phyloP scores from a whole-genome alignment of 2,329 filamentous ascomycete species.

The Trichophyton benhamiae region DNA sequence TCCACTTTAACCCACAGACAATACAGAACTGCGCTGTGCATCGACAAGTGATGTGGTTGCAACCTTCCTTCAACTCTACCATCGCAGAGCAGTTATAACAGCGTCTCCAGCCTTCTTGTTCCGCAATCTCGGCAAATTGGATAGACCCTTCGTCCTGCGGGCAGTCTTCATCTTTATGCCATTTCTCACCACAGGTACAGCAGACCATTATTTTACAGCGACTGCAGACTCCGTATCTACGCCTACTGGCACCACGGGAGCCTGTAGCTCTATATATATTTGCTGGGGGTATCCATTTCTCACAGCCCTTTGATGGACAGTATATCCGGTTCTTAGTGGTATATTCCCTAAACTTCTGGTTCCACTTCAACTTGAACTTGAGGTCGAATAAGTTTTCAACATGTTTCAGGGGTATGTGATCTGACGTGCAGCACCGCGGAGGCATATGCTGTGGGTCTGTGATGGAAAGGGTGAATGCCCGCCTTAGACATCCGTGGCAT shows the following conservation, averaged over 20 bases:
- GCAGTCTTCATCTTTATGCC: slow-evolving; percentile 59
- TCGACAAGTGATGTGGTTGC: slow-evolving; percentile 78
- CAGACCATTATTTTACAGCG: slow-evolving; percentile 66
- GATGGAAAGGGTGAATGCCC: slow-evolving; percentile 62
- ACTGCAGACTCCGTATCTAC: slow-evolving; percentile 57
- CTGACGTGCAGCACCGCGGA: slow-evolving; percentile 62
- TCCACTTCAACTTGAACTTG: slow-evolving; percentile 68
- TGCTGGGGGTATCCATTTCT: slow-evolving; percentile 65
- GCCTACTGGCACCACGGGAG: slow-evolving; percentile 37
- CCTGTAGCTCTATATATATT: slow-evolving; percentile 46
- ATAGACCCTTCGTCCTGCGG: slow-evolving; percentile 40
- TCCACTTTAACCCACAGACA: slow-evolving; percentile 71
- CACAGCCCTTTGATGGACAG: slow-evolving; percentile 60
- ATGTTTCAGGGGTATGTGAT: slow-evolving; percentile 61
- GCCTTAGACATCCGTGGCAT: slow-evolving; percentile 65
- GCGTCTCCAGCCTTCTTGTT: slow-evolving; percentile 61
- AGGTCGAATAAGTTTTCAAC: slow-evolving; percentile 63
- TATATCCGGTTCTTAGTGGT: slow-evolving; percentile 64
- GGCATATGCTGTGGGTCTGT: slow-evolving; percentile 73
- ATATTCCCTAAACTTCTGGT: slow-evolving; percentile 65
- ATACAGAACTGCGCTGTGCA: slow-evolving; percentile 81
- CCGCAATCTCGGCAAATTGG: slow-evolving; percentile 48
- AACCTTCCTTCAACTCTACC: slow-evolving; percentile 70
- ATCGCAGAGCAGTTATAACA: slow-evolving; percentile 67
- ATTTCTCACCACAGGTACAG: slow-evolving; percentile 57